Base-by-base conservation (phyloP, 139 green algal species). In the Chlamydomonas sphaeroides region DNA sequence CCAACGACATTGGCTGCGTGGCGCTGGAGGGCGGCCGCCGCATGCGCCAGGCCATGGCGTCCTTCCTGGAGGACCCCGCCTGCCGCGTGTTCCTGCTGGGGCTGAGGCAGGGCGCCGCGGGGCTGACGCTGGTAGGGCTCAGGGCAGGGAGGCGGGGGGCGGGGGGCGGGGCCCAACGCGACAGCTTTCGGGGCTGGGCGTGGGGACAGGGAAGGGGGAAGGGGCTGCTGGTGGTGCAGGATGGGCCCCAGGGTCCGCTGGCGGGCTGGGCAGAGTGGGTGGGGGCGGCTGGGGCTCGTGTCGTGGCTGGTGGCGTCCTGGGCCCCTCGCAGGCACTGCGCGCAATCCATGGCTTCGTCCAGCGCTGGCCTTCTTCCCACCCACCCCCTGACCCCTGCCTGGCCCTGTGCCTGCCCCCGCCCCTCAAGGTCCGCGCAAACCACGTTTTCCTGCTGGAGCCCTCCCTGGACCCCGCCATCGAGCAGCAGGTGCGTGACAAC, bases 361-460 rank as follows among this genome's bases (percentile, higher is more conserved):
- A n/a, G n/a, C n/a, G n/a, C n/a, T n/a, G n/a, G n/a, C n/a, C n/a
- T n/a, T n/a, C n/a, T n/a, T n/a, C n/a, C n/a, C n/a, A n/a, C n/a
- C n/a, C n/a, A 6, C 8, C 66, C 38, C 25, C 39, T 2, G 2
- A n/a, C n/a, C n/a, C n/a, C n/a, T n/a, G n/a, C n/a, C n/a, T n/a
- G n/a, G n/a, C n/a, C n/a, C n/a, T n/a, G n/a, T n/a, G n/a, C n/a
- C n/a, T n/a, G 38, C 73, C 73, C 25, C 20, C 28, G 39, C 2
- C 36, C 38, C 56, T 18, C 5, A 71, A 82, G 71, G 61, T 86
- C 32, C 71, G 79, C 49, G 93, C 93, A 70, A 94, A 78, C 86
- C 78, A 92, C 56, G 93, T 96, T 36, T 94, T 94, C 65, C 80
- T 94, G 65, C 74, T 94, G 73, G 93, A 97, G 84, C 93, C 93